Evolutionary conservation across 352 stramenopile species (phyloP).

Genomic region (Pythium sp.): DNA sequence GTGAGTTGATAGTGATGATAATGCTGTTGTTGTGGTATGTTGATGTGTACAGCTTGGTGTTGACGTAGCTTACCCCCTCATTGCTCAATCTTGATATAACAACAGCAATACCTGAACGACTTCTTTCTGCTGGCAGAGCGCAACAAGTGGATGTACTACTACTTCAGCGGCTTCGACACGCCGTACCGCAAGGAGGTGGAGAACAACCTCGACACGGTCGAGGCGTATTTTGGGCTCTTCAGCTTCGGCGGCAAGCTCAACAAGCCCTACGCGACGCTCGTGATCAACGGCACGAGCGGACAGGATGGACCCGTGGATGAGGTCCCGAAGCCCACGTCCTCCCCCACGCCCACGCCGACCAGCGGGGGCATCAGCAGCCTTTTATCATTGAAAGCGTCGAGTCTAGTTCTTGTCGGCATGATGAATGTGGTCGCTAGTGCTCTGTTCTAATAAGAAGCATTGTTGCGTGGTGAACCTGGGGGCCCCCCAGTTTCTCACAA

Average conservation of each 20-base stretch:
- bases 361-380: not conserved
- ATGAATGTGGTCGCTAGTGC: not conserved
- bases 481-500: not conserved
- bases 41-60: not conserved
- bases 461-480: not conserved
- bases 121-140: constrained; percentile 54
- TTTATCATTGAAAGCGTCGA: not conserved
- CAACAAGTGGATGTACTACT: constrained; percentile 32
- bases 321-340: constrained; percentile 2
- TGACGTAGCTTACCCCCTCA: not conserved
- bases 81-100: not conserved
- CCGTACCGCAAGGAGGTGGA: constrained; percentile 22
- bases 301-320: constrained; percentile 9
- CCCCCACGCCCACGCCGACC: constrained; percentile 2
- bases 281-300: constrained; percentile 19
- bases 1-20: not conserved
- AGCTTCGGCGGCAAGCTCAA: constrained; percentile 18
- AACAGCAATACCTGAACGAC: constrained; percentile 51
- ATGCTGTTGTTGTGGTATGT: not conserved
- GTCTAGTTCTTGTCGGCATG: not conserved
- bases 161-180: constrained; percentile 32
- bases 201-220: constrained; percentile 36
- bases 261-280: constrained; percentile 17
- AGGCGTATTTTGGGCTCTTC: constrained; percentile 73
- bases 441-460: not conserved